These are phyloP conservation scores for Stephania cephalantha DNA, from an alignment of 164 flowering plant genomes.

Conservation along the genomic window DNA sequence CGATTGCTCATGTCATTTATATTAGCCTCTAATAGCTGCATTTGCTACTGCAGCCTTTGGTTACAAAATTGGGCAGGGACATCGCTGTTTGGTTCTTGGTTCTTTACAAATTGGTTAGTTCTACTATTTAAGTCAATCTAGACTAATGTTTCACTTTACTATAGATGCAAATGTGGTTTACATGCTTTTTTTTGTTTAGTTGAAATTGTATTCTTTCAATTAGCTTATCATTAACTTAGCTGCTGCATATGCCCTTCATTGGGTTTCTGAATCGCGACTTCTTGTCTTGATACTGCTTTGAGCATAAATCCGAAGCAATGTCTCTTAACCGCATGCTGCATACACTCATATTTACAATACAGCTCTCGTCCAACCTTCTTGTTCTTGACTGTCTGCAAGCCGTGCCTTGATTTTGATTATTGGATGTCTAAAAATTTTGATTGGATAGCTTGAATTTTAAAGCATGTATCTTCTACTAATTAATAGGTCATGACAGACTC, in stretches of 20 bases:
- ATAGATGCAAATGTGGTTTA: not conserved
- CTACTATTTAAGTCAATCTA: not conserved
- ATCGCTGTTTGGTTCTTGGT: slow-evolving; percentile 52
- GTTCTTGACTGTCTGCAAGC: not conserved
- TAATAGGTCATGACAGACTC: too few relatives aligned
- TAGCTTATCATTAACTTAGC: not conserved
- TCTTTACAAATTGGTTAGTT: slow-evolving; percentile 67
- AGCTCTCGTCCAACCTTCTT: not conserved
- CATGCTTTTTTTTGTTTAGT: not conserved
- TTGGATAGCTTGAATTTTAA: too few relatives aligned
- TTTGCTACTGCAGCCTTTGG: slow-evolving; percentile 68
- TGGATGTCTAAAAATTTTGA: too few relatives aligned
- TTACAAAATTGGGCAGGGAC: slow-evolving; percentile 82
- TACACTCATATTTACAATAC: not conserved
- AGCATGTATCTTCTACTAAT: too few relatives aligned
- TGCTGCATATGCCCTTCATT: not conserved
- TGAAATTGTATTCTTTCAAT: not conserved
- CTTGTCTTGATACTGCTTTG: not conserved
- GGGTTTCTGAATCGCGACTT: not conserved
- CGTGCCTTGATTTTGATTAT: not conserved
- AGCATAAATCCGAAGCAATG: not conserved
- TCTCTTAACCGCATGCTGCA: too few relatives aligned
- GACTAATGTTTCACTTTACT: not conserved
- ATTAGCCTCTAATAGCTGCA: not conserved
- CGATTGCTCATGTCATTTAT: not conserved